These are phyloP conservation scores for Monocercomonoides exilis DNA, from an alignment of 78 protist species.

Conservation along the genomic window DNA sequence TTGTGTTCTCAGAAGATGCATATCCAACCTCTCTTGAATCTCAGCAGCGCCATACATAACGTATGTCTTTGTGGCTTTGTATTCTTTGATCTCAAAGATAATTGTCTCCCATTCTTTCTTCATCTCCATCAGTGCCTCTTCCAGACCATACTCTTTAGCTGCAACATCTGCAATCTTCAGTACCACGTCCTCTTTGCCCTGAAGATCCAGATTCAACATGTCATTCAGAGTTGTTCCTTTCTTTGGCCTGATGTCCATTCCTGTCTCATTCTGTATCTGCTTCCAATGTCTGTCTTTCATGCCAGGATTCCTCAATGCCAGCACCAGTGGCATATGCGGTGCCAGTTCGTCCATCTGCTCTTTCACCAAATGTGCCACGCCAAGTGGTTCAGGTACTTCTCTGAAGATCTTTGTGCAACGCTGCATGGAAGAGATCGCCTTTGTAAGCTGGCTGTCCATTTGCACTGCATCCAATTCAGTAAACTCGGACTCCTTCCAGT, in stretches of 20 bases:
- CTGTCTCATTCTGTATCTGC: slow-evolving; percentile 19
- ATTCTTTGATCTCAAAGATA: slow-evolving; percentile 20
- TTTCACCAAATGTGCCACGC: slow-evolving; percentile 32
- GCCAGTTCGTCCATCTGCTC: slow-evolving; percentile 42
- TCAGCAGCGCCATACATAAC: slow-evolving; percentile 53
- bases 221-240: slow-evolving; percentile 3
- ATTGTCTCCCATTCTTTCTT: slow-evolving; percentile 44
- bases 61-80: slow-evolving; percentile 43
- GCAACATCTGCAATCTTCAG: slow-evolving; percentile 39
- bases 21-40: slow-evolving; percentile 55
- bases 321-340: slow-evolving; percentile 60
- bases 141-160: slow-evolving; percentile 50
- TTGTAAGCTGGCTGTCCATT: slow-evolving; percentile 35
- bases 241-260: slow-evolving; percentile 20
- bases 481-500: slow-evolving; percentile 51
- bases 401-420: neutral
- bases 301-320: slow-evolving; percentile 64
- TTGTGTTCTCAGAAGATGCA: slow-evolving; percentile 66
- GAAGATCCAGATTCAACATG: slow-evolving; percentile 26
- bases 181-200: slow-evolving; percentile 20
- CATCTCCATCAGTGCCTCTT: slow-evolving; percentile 59
- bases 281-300: slow-evolving; percentile 77
- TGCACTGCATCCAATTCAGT: slow-evolving; percentile 33
- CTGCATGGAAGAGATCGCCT: neutral
- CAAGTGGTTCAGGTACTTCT: slow-evolving; percentile 20